These are phyloP conservation scores for Candida morakotiae DNA, from an alignment of 805 yeast genomes.

Conservation along the genomic window DNA sequence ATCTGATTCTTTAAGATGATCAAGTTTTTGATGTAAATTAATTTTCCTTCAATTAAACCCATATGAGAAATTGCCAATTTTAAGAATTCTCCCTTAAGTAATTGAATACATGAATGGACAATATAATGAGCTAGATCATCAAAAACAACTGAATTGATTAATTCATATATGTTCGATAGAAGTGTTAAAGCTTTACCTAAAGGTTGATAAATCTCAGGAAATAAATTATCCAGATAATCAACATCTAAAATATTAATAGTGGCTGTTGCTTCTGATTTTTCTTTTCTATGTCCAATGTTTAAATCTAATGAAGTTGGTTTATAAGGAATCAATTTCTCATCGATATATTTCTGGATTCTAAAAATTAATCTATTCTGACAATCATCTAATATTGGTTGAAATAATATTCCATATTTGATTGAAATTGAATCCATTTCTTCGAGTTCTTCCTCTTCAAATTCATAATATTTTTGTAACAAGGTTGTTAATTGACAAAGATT, in stretches of 20 bases:
- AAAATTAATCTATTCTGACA: conserved; percentile 79
- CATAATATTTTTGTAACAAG: conserved; percentile 62
- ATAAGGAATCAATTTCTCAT: conserved; percentile 62
- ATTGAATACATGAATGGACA: conserved; percentile 69
- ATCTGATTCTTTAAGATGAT: conserved; percentile 67
- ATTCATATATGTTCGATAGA: conserved; percentile 72
- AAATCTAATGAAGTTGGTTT: conserved; percentile 68
- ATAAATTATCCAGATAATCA: conserved; percentile 34
- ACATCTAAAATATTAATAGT: conserved; percentile 22
- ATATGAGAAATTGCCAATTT: conserved; percentile 40
- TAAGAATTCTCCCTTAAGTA: conserved; percentile 53
- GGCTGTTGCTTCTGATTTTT: conserved; percentile 5
- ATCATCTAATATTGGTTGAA: conserved; percentile 70
- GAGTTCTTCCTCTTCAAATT: conserved; percentile 47
- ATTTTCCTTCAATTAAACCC: conserved; percentile 54
- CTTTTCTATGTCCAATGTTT: conserved; percentile 43
- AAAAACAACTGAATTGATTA: conserved; percentile 72
- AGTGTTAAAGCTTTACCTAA: conserved; percentile 63
- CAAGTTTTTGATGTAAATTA: conserved; percentile 70
- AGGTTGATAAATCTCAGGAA: conserved; percentile 63
- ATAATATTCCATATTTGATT: conserved; percentile 53
- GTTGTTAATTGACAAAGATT: conserved; percentile 73
- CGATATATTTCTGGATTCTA: conserved; percentile 70
- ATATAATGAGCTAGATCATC: conserved; percentile 87
- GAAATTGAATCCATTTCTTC: conserved; percentile 11